Evolutionary conservation across 2,329 filamentous ascomycete species (phyloP).

Genomic region (Venturiaceae sp.): DNA sequence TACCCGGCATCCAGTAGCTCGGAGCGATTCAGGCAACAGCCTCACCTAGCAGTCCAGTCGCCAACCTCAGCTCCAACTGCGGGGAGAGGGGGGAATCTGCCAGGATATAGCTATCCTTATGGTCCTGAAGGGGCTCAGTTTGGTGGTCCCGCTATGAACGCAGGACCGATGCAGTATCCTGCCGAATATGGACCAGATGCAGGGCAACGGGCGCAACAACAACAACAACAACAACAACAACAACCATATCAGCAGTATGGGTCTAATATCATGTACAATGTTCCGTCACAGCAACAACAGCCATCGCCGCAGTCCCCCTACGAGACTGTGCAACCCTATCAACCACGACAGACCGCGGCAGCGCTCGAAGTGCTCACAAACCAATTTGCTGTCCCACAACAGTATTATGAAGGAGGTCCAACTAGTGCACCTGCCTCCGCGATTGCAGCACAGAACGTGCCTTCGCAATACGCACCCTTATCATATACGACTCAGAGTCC

Average conservation of each 20-base stretch:
- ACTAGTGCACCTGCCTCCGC: conserved; percentile 50
- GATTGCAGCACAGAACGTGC: conserved; percentile 52
- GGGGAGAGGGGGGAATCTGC: conserved; percentile 26
- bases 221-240: conserved; percentile 49
- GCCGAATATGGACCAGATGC: conserved; percentile 50
- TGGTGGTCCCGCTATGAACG: conserved; percentile 46
- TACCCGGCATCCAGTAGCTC: conserved; percentile 34
- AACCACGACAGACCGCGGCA: conserved; percentile 59
- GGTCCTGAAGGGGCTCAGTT: conserved; percentile 40
- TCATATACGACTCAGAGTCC: conserved; percentile 53
- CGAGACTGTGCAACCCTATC: conserved; percentile 66
- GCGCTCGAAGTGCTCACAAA: conserved; percentile 66
- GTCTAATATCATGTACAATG: conserved; percentile 69
- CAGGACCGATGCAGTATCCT: conserved; percentile 50
- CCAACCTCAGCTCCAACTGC: conserved; percentile 30
- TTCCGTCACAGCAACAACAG: conserved; percentile 45
- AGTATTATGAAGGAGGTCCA: conserved; percentile 62
- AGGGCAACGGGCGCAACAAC: conserved; percentile 20
- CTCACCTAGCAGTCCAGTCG: conserved; percentile 28
- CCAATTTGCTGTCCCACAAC: conserved; percentile 58
- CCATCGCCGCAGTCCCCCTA: conserved; percentile 52
- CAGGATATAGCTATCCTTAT: conserved; percentile 44
- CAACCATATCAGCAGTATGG: conserved; percentile 41
- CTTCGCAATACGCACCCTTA: conserved; percentile 50
- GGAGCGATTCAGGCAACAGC: conserved; percentile 34